Conservation (phyloP, 2,329 filamentous ascomycete species). For the Allantophomopsis lycopodina region DNA sequence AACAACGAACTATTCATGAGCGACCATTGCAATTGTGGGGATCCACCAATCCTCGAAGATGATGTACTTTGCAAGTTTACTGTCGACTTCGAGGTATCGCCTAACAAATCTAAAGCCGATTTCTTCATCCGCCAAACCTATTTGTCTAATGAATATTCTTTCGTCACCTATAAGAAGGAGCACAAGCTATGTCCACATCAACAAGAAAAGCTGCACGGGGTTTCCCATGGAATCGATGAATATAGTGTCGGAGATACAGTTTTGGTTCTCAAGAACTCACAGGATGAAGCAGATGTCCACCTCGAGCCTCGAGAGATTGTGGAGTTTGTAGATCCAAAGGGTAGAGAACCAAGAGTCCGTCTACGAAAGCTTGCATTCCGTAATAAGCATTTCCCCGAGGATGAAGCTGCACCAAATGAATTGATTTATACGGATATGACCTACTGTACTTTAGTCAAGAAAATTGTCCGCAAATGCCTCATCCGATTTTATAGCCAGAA, state of each 20-base stretch:
- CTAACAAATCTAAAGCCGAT: conserved; percentile 23
- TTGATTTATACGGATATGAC: conserved; percentile 39
- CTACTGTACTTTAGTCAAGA: conserved; percentile 19
- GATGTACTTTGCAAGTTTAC: conserved; percentile 43
- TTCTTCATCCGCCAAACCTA: conserved; percentile 65
- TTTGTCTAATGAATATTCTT: conserved; percentile 41
- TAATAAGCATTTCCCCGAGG: conserved; percentile 1
- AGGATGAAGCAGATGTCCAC: conserved; percentile 12
- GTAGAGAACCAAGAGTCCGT: conserved; percentile 16
- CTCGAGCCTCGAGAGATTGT: conserved; percentile 51
- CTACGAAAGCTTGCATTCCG: conserved; percentile 42
- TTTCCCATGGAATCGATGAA: conserved; percentile 1
- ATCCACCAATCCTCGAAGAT: conserved; percentile 30
- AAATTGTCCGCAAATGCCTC: conserved; percentile 41
- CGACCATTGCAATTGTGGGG: conserved; percentile 56
- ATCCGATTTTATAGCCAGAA: conserved; percentile 37
- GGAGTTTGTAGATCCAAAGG: conserved; percentile 10
- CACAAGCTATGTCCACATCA: conserved; percentile 40
- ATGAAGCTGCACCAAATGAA: conserved; percentile 22
- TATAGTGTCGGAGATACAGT: conserved; percentile 46
- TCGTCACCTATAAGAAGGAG: conserved; percentile 37
- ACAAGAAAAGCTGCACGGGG: conserved; percentile 8
- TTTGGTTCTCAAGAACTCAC: conserved; percentile 10
- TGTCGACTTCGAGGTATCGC: conserved; percentile 41
- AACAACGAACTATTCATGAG: conserved; percentile 64